Evolutionary conservation across 805 yeast genomes (phyloP), one percentile per base, ranked within the genome.

Genomic region (Kuraishia capsulata): DNA sequence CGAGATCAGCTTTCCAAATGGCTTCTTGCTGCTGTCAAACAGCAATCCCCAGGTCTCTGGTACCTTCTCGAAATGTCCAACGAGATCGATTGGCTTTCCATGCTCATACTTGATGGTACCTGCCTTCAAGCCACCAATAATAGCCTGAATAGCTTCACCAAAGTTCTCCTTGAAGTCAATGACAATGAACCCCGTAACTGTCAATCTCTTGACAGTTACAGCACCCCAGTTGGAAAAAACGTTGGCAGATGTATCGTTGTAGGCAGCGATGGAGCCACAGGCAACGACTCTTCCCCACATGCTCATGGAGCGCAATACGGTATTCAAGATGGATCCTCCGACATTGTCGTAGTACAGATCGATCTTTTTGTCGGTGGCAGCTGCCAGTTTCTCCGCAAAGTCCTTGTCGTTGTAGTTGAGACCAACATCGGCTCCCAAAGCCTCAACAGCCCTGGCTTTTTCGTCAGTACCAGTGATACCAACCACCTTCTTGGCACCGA

Each of bases 261-360:
- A 78, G 36, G 74, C 73, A 24, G 82, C 57, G 43, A 79, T 75
- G 11, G 78, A 66, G 44, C 86, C 86, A 58, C 82, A 76, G n/a
- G 76, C 78, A 39, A 76, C 51, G 30, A 80, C 57, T 26, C 53
- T 58, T 32, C 75, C 78, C 30, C 50, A 53, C 5, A 52, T 53
- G 44, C 63, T 71, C 41, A 66, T 50, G 42, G 55, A 49, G 6
- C 47, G 39, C 43, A 71, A 54, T 38, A 70, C 69, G 20, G 61
- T 53, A 45, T 71, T 74, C 48, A 78, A 62, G 17, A 71, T 63
- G 38, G 65, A 62, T 31, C 85, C 86, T 35, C 85, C 86, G 26
- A 79, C 85, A 45, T 72, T 72, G 51, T 79, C 87, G 44, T 65
- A 74, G 54, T 68, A 77, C 30, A 67, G 61, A 47, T 76, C 78